These are phyloP conservation scores for Vitis amurensis DNA, from an alignment of 164 flowering plant genomes.

Conservation along the genomic window DNA sequence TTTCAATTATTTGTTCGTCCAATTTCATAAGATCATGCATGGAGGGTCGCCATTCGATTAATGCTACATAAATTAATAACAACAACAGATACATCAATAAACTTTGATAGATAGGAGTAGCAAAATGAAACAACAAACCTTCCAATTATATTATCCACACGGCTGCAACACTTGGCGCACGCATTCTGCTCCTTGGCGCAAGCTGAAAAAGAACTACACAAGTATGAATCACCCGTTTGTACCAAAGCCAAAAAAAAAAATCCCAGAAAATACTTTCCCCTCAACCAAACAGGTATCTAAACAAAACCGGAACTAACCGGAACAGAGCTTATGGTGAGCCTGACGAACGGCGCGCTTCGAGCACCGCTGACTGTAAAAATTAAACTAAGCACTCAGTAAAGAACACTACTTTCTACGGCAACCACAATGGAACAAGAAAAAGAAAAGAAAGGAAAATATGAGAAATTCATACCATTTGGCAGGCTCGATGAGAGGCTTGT, in stretches of 20 bases:
- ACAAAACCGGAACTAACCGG: conserved; percentile 41
- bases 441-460: not conserved
- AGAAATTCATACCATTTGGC: conserved; percentile 62
- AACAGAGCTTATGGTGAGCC: conserved; percentile 82
- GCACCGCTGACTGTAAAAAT: conserved; percentile 67
- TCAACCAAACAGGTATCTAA: not conserved
- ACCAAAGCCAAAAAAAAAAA: not conserved
- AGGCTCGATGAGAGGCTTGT: conserved; percentile 81
- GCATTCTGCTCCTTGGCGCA: conserved; percentile 89
- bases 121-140: conserved; percentile 42
- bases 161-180: conserved; percentile 88
- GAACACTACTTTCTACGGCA: not conserved
- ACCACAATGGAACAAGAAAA: not conserved
- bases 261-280: not conserved
- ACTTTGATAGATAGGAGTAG: too few relatives aligned
- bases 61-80: too few relatives aligned
- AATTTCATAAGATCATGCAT: too few relatives aligned
- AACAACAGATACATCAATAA: too few relatives aligned
- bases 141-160: conserved; percentile 64
- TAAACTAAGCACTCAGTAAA: not conserved
- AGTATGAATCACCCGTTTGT: not conserved
- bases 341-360: conserved; percentile 83
- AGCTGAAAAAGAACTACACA: conserved; percentile 36
- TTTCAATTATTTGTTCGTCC: too few relatives aligned
- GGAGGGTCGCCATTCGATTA: too few relatives aligned